Conservation (phyloP, 2,329 filamentous ascomycete species). For the Lasiodiplodia theobromae region DNA sequence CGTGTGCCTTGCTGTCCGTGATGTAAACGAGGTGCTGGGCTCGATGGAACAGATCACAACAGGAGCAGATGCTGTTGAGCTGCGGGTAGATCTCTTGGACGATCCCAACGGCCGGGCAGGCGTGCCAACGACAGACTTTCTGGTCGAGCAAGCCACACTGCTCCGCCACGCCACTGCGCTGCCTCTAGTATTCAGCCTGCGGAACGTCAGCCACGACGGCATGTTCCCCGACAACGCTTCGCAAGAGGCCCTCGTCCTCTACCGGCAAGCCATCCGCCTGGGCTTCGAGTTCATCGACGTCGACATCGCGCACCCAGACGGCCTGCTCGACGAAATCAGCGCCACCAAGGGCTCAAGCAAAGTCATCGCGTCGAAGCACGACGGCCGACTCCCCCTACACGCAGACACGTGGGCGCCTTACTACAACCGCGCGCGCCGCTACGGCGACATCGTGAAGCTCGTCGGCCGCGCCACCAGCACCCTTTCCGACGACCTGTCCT, state of each 20-base stretch:
- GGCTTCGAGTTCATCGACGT: slow-evolving; percentile 93
- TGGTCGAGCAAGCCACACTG: slow-evolving; percentile 81
- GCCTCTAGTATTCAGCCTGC: slow-evolving; percentile 91
- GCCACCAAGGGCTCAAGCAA: slow-evolving; percentile 75
- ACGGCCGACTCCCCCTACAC: slow-evolving; percentile 86
- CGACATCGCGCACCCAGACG: slow-evolving; percentile 83
- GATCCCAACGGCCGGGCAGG: slow-evolving; percentile 68
- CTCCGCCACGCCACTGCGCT: slow-evolving; percentile 74
- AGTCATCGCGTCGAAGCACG: slow-evolving; percentile 96
- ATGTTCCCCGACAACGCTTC: slow-evolving; percentile 80
- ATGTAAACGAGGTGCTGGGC: too few relatives aligned
- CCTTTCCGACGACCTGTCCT: too few relatives aligned
- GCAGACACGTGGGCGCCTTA: too few relatives aligned
- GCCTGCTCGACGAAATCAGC: slow-evolving; percentile 72
- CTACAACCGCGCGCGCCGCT: too few relatives aligned
- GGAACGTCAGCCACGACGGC: slow-evolving; percentile 85
- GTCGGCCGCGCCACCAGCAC: too few relatives aligned
- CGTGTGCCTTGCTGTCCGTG: slow-evolving; percentile 83
- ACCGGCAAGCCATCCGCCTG: slow-evolving; percentile 78
- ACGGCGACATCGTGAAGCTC: slow-evolving; percentile 65
- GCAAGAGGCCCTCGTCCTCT: slow-evolving; percentile 76
- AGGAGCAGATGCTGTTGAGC: slow-evolving; percentile 90
- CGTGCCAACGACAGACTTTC: slow-evolving; percentile 73
- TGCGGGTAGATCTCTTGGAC: slow-evolving; percentile 86
- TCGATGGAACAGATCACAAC: slow-evolving; percentile 62